Percentiles rank a stretch among this genome's conserved stretches.
phyloP scores from a whole-genome alignment of 2,329 filamentous ascomycete species.

The Trichoderma sp. region DNA sequence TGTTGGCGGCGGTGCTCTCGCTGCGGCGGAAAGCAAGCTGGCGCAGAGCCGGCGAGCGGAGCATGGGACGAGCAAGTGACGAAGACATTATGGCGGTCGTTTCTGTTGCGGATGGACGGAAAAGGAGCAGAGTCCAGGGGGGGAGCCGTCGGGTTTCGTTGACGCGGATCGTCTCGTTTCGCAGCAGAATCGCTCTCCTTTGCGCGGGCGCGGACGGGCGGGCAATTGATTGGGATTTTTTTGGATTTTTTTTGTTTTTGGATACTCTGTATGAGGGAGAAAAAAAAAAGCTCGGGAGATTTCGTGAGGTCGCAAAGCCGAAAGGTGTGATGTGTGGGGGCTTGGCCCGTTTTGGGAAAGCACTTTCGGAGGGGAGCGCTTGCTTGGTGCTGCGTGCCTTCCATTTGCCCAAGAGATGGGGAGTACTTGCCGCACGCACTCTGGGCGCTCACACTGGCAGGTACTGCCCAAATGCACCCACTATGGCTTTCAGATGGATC shows the following conservation, averaged over 20 bases:
- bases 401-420: neutral
- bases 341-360: slow-evolving; percentile 40
- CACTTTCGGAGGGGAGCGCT: slow-evolving; percentile 20
- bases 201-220: slow-evolving; percentile 29
- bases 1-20: slow-evolving; percentile 58
- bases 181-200: slow-evolving; percentile 20
- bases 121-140: slow-evolving; percentile 2
- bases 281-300: slow-evolving; percentile 55
- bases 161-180: slow-evolving; percentile 20
- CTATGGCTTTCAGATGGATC: neutral
- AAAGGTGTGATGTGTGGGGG: slow-evolving; percentile 30
- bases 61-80: slow-evolving; percentile 49
- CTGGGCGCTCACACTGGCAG: neutral
- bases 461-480: neutral
- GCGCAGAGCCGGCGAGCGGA: slow-evolving; percentile 52
- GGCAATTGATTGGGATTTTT: slow-evolving; percentile 44
- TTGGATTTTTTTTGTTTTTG: slow-evolving; percentile 20
- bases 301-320: slow-evolving; percentile 43
- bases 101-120: slow-evolving; percentile 20
- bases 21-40: slow-evolving; percentile 57
- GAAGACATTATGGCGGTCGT: slow-evolving; percentile 38
- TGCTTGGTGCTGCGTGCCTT: neutral
- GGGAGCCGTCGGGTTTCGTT: neutral
- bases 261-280: slow-evolving; percentile 36
- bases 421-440: slow-evolving; percentile 1